phyloP scores from a whole-genome alignment of 495 filamentous ascomycete genomes.

The Podospora pseudopauciseta region DNA sequence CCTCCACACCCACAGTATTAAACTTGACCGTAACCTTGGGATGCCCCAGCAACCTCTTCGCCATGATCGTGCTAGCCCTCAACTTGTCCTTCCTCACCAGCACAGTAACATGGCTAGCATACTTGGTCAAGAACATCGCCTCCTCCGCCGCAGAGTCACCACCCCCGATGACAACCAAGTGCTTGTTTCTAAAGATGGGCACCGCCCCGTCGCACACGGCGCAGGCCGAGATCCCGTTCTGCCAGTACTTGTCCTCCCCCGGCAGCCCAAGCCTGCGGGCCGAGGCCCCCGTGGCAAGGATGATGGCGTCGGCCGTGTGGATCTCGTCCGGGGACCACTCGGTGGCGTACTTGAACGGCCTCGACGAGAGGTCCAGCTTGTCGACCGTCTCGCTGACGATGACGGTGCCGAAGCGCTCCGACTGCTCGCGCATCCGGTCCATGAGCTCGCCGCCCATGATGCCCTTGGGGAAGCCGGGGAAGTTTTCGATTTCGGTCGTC shows the following conservation, averaged over 20 bases:
- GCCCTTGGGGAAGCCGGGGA: constrained; percentile 85
- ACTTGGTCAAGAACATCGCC: constrained; percentile 95
- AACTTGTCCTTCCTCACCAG: constrained; percentile 83
- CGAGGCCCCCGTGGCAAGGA: constrained; percentile 94
- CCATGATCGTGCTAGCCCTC: constrained; percentile 87
- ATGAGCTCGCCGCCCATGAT: constrained; percentile 84
- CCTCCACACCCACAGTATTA: constrained; percentile 75
- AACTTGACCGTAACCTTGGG: constrained; percentile 86
- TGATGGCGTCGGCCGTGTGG: constrained; percentile 83
- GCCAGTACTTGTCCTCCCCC: constrained; percentile 95
- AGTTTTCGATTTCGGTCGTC: constrained; percentile 98
- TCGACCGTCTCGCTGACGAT: constrained; percentile 90
- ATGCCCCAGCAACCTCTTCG: constrained; percentile 72
- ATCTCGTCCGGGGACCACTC: constrained; percentile 74
- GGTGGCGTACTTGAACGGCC: constrained; percentile 88
- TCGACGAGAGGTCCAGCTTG: constrained; percentile 76
- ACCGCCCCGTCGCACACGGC: constrained; percentile 97
- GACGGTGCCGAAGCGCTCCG: constrained; percentile 82
- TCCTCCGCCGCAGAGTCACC: constrained; percentile 98
- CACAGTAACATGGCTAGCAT: constrained; percentile 90
- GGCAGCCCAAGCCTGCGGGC: constrained; percentile 74
- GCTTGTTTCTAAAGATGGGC: constrained; percentile 95
- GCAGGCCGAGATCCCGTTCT: constrained; percentile 92
- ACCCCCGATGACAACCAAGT: constrained; percentile 90
- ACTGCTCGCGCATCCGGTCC: constrained; percentile 93